phyloP scores from a whole-genome alignment of 225 moss, liverwort and hornwort species.

The Marchantia paleacea region DNA sequence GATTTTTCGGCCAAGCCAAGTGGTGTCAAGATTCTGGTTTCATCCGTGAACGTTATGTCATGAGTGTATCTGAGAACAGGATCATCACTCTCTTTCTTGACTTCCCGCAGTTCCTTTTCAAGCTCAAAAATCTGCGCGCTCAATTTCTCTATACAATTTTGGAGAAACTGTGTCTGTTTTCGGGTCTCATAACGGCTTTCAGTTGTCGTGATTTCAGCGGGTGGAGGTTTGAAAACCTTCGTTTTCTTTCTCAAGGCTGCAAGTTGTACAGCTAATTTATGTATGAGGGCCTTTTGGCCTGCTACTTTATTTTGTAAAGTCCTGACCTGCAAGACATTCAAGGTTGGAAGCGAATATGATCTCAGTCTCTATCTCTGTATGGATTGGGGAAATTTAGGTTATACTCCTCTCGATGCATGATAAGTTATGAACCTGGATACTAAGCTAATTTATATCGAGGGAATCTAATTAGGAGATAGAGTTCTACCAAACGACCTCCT shows the following conservation, averaged over 20 bases:
- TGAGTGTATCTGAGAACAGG: background rate
- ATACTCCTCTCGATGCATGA: background rate
- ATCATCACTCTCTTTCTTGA: background rate
- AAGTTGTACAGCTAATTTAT: slow-evolving; percentile 37
- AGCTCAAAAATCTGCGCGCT: slow-evolving; percentile 33
- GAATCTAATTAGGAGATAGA: too few relatives aligned
- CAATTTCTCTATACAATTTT: slow-evolving; percentile 32
- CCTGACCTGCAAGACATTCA: slow-evolving; percentile 26
- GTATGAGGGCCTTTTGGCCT: slow-evolving; percentile 31
- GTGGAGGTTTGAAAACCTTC: background rate
- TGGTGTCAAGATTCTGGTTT: slow-evolving; percentile 11
- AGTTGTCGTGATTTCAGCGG: slow-evolving; percentile 15
- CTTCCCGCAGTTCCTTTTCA: slow-evolving; percentile 3
- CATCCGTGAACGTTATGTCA: slow-evolving; percentile 15
- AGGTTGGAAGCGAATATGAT: background rate
- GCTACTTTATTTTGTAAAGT: slow-evolving; percentile 22
- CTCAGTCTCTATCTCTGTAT: background rate
- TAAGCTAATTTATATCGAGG: too few relatives aligned
- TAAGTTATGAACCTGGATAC: too few relatives aligned
- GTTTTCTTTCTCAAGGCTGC: slow-evolving; percentile 33
- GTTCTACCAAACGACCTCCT: too few relatives aligned
- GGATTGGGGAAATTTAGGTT: too few relatives aligned
- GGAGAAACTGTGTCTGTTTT: slow-evolving; percentile 31
- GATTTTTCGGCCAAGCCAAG: slow-evolving; percentile 11
- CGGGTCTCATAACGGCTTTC: slow-evolving; percentile 2